Base-by-base conservation (phyloP, 208 protist genomes). In the Trypanosoma rangeli region DNA sequence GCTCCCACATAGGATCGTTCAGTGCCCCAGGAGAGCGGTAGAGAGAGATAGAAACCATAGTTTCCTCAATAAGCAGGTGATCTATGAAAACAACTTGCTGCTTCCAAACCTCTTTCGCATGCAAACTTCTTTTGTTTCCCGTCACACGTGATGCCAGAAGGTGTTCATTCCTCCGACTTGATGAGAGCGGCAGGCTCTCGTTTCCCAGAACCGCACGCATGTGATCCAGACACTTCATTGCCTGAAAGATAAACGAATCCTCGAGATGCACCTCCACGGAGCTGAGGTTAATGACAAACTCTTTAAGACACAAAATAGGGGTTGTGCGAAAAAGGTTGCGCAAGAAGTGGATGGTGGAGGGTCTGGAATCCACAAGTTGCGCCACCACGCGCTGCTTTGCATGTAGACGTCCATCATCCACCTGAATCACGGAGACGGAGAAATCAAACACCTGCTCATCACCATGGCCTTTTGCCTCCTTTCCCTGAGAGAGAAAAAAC, bases 1-100 rank as follows among this genome's bases (percentile, higher is more conserved):
- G 65, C 66, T 89, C 75, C 76, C 85, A 86, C 66, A 94, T 82
- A 18, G 88, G 88, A 76, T 94, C 88, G 54, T 87, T 82, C 33
- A 76, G 64, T 56, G 82, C 81, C 5, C 84, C 85, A 18, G 82
- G 88, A 15, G 83, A 84, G 18, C 88, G 88, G 71, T 94, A 92
- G 39, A 94, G 80, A 1, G 88, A 92, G 42, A 90, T 78, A 33
- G 88, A 89, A 9, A 94, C 67, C 28, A 82, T 72, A n/a, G 91
- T 39, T 54, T 85, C 67, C 42, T 91, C 82, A 22, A 94, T 60
- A 29, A 79, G 70, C 46, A 94, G 71, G 48, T 76, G 80, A 12
- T 82, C 72, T 15, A 94, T 78, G 15, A 85, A 82, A 29, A 90
- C 49, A 22, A 87, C 68, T 42, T 79, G 79, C 20, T 57, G 57